Percentiles rank a stretch among this genome's conserved stretches.
Conservation (phyloP, 2,329 filamentous ascomycete species). For the Aspergillus candidus region DNA sequence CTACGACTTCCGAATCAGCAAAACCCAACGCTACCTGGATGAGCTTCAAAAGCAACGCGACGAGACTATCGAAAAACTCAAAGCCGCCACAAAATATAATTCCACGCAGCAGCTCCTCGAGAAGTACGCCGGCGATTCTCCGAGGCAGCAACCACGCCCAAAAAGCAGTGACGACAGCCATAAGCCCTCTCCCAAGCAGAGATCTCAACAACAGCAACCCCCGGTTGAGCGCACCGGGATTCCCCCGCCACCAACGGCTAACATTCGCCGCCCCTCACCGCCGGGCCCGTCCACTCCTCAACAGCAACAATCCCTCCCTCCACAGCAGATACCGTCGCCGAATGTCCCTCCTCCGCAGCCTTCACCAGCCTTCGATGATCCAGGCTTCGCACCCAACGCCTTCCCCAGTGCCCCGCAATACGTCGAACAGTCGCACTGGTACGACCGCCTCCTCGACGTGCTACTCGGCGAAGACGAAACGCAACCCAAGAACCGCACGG, state of each 20-base stretch:
- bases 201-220: conserved; percentile 19
- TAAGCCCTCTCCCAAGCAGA: conserved; percentile 17
- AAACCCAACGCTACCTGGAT: conserved; percentile 63
- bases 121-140: conserved; percentile 74
- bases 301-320: conserved; percentile 19
- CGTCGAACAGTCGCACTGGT: conserved; percentile 63
- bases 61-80: conserved; percentile 87
- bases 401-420: conserved; percentile 34
- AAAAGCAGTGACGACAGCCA: conserved; percentile 20
- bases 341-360: conserved; percentile 5
- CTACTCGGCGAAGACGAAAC: conserved; percentile 94
- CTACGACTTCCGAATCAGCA: conserved; percentile 76
- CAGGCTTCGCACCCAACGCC: conserved; percentile 45
- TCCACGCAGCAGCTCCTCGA: conserved; percentile 88
- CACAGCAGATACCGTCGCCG: conserved; percentile 13
- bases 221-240: conserved; percentile 47
- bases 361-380: conserved; percentile 28
- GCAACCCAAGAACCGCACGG: conserved; percentile 81
- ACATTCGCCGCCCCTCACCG: conserved; percentile 43
- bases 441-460: conserved; percentile 86
- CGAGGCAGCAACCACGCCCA: conserved; percentile 25
- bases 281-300: conserved; percentile 19
- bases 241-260: conserved; percentile 59
- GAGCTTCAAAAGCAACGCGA: conserved; percentile 71
- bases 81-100: conserved; percentile 91